Conservation (phyloP, 116 monocot species). For the Cymodocea nodosa region DNA sequence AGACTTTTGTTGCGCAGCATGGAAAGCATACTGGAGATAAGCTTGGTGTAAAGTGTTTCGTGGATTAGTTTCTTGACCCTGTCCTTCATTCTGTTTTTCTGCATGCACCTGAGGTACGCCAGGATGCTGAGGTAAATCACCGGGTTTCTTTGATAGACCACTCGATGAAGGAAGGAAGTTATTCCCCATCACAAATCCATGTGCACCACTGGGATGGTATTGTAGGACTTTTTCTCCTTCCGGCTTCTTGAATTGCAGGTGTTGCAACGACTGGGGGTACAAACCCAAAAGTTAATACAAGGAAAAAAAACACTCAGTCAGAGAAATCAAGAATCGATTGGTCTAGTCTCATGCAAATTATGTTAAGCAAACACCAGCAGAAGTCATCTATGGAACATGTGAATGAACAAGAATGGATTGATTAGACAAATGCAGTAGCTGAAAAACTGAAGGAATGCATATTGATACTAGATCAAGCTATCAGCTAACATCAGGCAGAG, state of each 20-base stretch:
- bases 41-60: slow-evolving; percentile 59
- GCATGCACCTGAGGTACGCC: slow-evolving; percentile 20
- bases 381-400: not conserved
- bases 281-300: slow-evolving; percentile 4
- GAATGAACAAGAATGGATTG: not conserved
- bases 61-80: slow-evolving; percentile 25
- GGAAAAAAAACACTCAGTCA: not conserved
- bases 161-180: slow-evolving; percentile 35
- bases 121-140: slow-evolving; percentile 22
- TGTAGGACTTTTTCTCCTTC: slow-evolving; percentile 34
- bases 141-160: slow-evolving; percentile 14
- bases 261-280: slow-evolving; percentile 24
- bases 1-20: slow-evolving; percentile 58
- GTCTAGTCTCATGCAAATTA: not conserved
- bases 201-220: slow-evolving; percentile 27
- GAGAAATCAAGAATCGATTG: not conserved
- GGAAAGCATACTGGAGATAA: slow-evolving; percentile 54
- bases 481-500: not conserved
- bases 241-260: slow-evolving; percentile 32
- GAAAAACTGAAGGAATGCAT: not conserved
- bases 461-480: not conserved
- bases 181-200: slow-evolving; percentile 30
- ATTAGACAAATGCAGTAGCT: not conserved
- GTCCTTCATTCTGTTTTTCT: slow-evolving; percentile 32
- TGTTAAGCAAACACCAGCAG: not conserved